Evolutionary conservation across 306 rosid species (phyloP).

Genomic region (Notholithocarpus densiflorus): DNA sequence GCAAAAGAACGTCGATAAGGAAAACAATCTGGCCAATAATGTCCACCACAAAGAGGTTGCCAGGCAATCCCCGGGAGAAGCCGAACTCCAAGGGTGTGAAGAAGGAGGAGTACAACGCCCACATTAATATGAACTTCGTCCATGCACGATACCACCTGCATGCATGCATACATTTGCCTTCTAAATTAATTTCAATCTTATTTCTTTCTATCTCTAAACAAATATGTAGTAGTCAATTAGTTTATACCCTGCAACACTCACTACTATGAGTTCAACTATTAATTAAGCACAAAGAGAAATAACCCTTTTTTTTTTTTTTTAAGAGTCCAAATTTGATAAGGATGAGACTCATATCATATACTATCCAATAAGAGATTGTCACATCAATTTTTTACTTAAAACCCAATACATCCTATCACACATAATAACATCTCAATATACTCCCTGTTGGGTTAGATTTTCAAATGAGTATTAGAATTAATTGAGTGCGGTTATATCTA

Average conservation of each 20-base stretch:
- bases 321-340: too few relatives aligned
- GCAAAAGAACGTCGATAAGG: conserved; percentile 70
- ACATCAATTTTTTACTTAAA: too few relatives aligned
- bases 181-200: not conserved
- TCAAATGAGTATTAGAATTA: too few relatives aligned
- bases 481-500: too few relatives aligned
- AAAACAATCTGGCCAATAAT: conserved; percentile 78
- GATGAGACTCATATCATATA: too few relatives aligned
- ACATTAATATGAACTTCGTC: conserved; percentile 74
- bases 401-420: too few relatives aligned
- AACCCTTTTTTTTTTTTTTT: too few relatives aligned
- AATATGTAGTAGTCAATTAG: not conserved
- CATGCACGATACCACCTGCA: conserved; percentile 81
- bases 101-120: conserved; percentile 98
- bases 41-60: conserved; percentile 70
- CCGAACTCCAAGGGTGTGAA: conserved; percentile 98
- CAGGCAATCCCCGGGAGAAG: conserved; percentile 74
- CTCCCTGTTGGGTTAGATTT: too few relatives aligned
- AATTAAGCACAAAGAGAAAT: too few relatives aligned
- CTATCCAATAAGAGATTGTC: fast-evolving
- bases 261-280: too few relatives aligned
- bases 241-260: too few relatives aligned
- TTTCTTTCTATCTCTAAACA: not conserved
- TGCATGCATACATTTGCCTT: not conserved
- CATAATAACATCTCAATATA: too few relatives aligned